A percentile compares a stretch with the other conserved stretches of the same genome.
These are phyloP conservation scores for Dendrothele bispora DNA, from an alignment of 768 basidiomycete genomes.

Conservation along the genomic window DNA sequence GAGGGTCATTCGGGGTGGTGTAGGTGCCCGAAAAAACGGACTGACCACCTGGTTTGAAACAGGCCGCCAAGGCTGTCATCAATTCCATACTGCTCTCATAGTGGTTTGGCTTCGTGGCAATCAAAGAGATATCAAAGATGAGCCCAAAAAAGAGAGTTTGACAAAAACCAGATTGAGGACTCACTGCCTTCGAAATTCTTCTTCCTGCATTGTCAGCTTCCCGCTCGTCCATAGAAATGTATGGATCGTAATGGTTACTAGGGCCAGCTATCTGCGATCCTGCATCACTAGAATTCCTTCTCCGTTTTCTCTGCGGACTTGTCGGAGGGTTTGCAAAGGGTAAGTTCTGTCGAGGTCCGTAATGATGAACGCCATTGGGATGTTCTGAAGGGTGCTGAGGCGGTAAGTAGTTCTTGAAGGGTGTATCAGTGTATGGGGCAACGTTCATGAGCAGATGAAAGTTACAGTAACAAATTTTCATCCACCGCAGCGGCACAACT, in stretches of 20 bases:
- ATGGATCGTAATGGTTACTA: too few species aligned
- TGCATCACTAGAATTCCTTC: background rate
- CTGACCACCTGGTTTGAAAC: constrained; percentile 30
- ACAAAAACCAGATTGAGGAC: background rate
- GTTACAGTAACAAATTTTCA: too few species aligned
- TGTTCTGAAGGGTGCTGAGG: too few species aligned
- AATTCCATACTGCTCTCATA: constrained; percentile 31
- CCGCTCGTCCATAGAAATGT: background rate
- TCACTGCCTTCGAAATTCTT: background rate
- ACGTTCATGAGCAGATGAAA: too few species aligned
- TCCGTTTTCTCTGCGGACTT: too few species aligned
- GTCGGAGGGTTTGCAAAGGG: too few species aligned
- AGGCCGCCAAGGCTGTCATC: constrained; percentile 30
- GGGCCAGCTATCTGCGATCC: background rate
- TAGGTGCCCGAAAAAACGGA: constrained; percentile 46
- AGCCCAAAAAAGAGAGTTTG: background rate
- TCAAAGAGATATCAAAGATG: background rate
- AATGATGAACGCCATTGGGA: too few species aligned
- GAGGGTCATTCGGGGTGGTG: constrained; percentile 20
- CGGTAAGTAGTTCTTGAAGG: too few species aligned
- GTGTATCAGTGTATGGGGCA: too few species aligned
- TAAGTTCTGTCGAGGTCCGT: too few species aligned
- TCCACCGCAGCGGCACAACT: too few species aligned
- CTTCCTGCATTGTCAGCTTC: background rate
- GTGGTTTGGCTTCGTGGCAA: constrained; percentile 18